Evolutionary conservation across 2,329 filamentous ascomycete genomes (phyloP), one percentile per base, ranked within the genome.

Genomic region (Cucurbitaria berberidis): DNA sequence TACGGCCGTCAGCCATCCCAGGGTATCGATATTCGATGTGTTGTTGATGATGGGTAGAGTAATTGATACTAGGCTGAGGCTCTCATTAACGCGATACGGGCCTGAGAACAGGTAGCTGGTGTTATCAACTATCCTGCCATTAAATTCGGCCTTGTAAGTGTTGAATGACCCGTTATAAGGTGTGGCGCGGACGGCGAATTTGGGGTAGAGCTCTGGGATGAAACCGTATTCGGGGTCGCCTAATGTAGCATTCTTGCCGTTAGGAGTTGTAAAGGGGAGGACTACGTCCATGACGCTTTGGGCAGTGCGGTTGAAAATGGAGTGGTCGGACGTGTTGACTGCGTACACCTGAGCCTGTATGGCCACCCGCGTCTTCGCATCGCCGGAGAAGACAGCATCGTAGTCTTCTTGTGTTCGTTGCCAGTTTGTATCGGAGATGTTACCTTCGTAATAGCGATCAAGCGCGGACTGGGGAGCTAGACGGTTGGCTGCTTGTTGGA

Each of bases 1-100:
- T n/a, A 96, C 80, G 2, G 93, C 78, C 1, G 91, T 96, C 78
- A 96, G 84, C 78, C 91, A 96, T 1, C 91, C 93, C 5, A 96
- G 80, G 0, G 93, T 84, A 57, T 89, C 86, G 3, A 77, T 77
- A 36, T 76, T 72, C 2, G 82, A 82, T 1, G 81, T 80, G 60
- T 87, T 89, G 69, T 89, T 86, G 54, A 90, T 83, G 47, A 97
- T 85, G 0, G 92, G 90, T 15, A 93, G 77, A 0, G 92, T 96
- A 53, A 96, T 79, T 2, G 92, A 96, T 11, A 96, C 72, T 10
- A 97, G 78, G 19, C 90, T 89, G 59, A 89, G 89, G 0, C 86
- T 85, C 39, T 84, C 77, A 69, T 96, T 95, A 58, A 95, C 75
- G 21, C 84, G 79, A 51, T 90, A 80, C 0, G 92, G 92, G 0